Conservation (phyloP, 495 filamentous ascomycete genomes). For the Hypoxylon fuscum region DNA sequence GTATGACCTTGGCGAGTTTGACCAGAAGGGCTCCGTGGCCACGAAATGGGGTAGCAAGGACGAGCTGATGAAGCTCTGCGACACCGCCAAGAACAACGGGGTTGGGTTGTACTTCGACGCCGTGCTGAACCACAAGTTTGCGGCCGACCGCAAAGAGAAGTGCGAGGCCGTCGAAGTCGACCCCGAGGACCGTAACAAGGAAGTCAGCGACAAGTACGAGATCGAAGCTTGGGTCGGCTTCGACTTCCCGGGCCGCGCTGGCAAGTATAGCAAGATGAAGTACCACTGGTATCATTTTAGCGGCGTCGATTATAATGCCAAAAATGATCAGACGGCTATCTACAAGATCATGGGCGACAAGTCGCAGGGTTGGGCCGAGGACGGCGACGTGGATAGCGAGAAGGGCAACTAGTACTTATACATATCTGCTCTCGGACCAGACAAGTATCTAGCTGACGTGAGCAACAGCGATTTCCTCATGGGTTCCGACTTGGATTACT, state of each 20-base stretch:
- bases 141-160: constrained; percentile 69
- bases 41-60: constrained; percentile 66
- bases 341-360: constrained; percentile 71
- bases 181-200: constrained; percentile 57
- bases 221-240: constrained; percentile 76
- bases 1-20: constrained; percentile 48
- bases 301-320: constrained; percentile 73
- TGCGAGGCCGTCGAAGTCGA: constrained; percentile 65
- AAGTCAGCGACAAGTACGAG: constrained; percentile 65
- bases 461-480: constrained; percentile 55
- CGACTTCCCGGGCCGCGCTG: constrained; percentile 68
- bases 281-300: constrained; percentile 78
- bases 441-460: neutral
- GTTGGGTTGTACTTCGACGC: constrained; percentile 77
- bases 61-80: constrained; percentile 64
- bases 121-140: constrained; percentile 80
- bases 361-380: constrained; percentile 68
- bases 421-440: constrained; percentile 9
- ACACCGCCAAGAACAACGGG: constrained; percentile 59
- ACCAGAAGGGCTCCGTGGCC: neutral
- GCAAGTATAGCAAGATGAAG: constrained; percentile 67
- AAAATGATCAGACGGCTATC: constrained; percentile 66
- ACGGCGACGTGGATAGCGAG: constrained; percentile 66
- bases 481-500: constrained; percentile 73
- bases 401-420: constrained; percentile 79